Conservation (phyloP, 2,329 filamentous ascomycete species). For the Aaosphaeria arxii region DNA sequence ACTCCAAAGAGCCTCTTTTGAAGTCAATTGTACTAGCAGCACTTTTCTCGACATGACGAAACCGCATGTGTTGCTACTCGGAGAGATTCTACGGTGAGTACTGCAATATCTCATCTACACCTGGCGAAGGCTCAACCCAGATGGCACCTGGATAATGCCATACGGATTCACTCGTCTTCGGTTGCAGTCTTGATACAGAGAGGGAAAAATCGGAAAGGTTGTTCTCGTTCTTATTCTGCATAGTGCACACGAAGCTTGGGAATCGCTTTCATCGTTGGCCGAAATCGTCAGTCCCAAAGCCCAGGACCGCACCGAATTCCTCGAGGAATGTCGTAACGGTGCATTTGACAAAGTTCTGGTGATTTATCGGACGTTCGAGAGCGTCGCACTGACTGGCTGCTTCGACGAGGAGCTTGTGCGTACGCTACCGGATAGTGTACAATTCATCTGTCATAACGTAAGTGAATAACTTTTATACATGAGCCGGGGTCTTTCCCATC, state of each 20-base stretch:
- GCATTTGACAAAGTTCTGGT: slow-evolving; percentile 63
- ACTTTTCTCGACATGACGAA: slow-evolving; percentile 35
- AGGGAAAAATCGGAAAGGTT: too few relatives aligned
- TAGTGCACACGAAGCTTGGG: slow-evolving; percentile 66
- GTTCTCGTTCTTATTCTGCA: neutral
- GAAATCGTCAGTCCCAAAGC: slow-evolving; percentile 63
- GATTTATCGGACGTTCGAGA: slow-evolving; percentile 70
- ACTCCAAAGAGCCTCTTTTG: too few relatives aligned
- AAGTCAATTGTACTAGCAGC: too few relatives aligned
- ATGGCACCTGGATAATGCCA: too few relatives aligned
- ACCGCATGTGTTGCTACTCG: slow-evolving; percentile 62
- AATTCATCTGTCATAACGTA: slow-evolving; percentile 46
- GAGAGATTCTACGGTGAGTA: slow-evolving; percentile 62
- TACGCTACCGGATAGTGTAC: slow-evolving; percentile 38
- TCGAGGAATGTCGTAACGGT: slow-evolving; percentile 65
- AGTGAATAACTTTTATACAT: slow-evolving; percentile 11
- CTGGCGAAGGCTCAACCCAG: too few relatives aligned
- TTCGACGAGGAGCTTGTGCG: slow-evolving; percentile 69
- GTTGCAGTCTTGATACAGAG: too few relatives aligned
- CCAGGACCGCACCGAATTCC: slow-evolving; percentile 63
- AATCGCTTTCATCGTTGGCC: slow-evolving; percentile 58
- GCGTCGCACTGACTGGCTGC: slow-evolving; percentile 61
- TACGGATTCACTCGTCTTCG: too few relatives aligned
- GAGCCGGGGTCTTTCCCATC: neutral
- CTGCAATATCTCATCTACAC: neutral